Evolutionary conservation across 139 green algal genomes (phyloP), one percentile per base, ranked within the genome.

Genomic region (Desmodesmus armatus): DNA sequence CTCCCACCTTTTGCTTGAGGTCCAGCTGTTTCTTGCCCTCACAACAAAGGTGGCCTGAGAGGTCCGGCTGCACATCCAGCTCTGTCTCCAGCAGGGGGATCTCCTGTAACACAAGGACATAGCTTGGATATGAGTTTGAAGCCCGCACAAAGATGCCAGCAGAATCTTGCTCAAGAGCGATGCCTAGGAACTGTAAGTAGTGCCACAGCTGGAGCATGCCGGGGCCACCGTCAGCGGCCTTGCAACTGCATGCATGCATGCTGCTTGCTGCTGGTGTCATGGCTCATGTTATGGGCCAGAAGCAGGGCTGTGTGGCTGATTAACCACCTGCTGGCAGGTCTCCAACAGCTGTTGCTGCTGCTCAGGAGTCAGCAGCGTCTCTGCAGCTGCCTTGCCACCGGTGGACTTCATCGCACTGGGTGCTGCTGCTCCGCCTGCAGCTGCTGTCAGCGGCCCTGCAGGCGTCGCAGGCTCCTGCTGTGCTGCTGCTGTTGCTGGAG

Each of bases 321-420:
- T 17, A 17, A 11, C 13, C n/a, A 84, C 78, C 78, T 84, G 41
- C 4, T 55, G 43, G 78, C 78, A 84, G 3, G 43, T 41, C 21
- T 75, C 62, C n/a, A 84, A 43, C 78, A 84, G 43, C 62, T 84
- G 62, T 63, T 63, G 29, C 17, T 43, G 62, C 43, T 84, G 62
- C 31, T 65, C 60, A 23, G 62, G 6, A 29, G 39, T 75, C 17
- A 84, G 23, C 43, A 47, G 49, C 3, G 78, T 21, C n/a, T 77
- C 60, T 53, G 49, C 33, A 37, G 77, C 37, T 17, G 43, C 43
- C 62, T 75, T 76, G 43, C 62, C 78, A 25, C 62, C 55, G 33
- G 62, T 65, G 62, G 25, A 17, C 11, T 72, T 72, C 11, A 9
- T 72, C 11, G n/a, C 62, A 35, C 15, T 6, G n/a, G 15, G 6